Conservation (phyloP, 192 early-diverging fungal genomes). For the Piromyces finnis region DNA sequence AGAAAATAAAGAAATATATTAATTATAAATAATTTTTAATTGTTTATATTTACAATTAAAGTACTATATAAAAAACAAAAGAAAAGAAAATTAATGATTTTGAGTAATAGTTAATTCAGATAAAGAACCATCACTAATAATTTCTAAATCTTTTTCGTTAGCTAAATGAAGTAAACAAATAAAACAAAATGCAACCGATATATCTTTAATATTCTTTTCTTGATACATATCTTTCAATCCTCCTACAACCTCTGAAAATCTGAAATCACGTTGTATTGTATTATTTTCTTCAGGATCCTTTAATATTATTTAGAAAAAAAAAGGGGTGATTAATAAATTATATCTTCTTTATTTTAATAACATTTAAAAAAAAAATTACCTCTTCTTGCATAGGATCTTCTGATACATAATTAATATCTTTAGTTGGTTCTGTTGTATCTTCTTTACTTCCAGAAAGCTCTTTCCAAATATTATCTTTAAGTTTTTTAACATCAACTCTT, state of each 20-base stretch:
- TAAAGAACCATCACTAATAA: background rate
- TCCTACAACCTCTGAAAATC: slow-evolving; percentile 56
- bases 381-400: too few relatives aligned
- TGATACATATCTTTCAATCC: slow-evolving; percentile 58
- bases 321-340: too few relatives aligned
- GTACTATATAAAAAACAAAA: too few relatives aligned
- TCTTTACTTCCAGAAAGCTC: slow-evolving; percentile 10
- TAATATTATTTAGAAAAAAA: too few relatives aligned
- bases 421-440: slow-evolving; percentile 11
- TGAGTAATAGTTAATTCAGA: background rate
- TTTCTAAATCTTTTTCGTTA: slow-evolving; percentile 21
- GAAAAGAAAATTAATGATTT: too few relatives aligned
- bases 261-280: slow-evolving; percentile 32
- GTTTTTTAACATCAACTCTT: slow-evolving; percentile 79
- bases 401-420: too few relatives aligned
- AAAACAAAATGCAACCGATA: slow-evolving; percentile 93
- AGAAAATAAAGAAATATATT: too few relatives aligned
- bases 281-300: slow-evolving; percentile 1
- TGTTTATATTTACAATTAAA: too few relatives aligned
- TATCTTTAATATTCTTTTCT: slow-evolving; percentile 62
- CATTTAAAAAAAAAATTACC: too few relatives aligned
- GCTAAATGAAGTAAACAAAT: slow-evolving; percentile 92
- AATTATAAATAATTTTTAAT: too few relatives aligned
- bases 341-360: too few relatives aligned
- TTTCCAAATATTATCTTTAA: slow-evolving; percentile 95